Conservation (phyloP, 371 early-diverging fungal genomes). For the Dentiscutata heterogama region DNA sequence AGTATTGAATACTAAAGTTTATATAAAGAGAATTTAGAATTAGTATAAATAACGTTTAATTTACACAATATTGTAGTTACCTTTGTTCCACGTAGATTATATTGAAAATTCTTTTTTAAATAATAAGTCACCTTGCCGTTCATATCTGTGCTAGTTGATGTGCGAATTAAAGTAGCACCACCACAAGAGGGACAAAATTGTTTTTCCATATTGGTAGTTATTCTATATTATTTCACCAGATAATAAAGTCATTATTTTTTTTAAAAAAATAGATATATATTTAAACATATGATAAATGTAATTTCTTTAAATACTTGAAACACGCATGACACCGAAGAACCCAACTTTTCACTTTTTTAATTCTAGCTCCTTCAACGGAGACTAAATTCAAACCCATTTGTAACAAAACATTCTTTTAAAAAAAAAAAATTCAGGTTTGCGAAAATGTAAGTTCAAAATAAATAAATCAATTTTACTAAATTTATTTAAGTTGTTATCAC, state of each 20-base stretch:
- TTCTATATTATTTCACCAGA: slow-evolving; percentile 51
- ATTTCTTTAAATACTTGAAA: slow-evolving; percentile 72
- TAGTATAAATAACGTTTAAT: not conserved
- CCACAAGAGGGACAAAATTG: slow-evolving; percentile 97
- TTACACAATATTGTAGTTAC: slow-evolving; percentile 51
- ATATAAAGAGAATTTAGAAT: slow-evolving; percentile 9
- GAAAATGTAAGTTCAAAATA: not conserved
- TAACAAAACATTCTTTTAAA: slow-evolving; percentile 82
- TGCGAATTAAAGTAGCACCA: slow-evolving; percentile 86
- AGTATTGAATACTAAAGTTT: not conserved
- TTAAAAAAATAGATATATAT: not conserved
- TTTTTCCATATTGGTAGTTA: slow-evolving; percentile 87
- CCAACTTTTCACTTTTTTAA: slow-evolving; percentile 85
- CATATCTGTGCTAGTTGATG: slow-evolving; percentile 82
- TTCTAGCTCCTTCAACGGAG: slow-evolving; percentile 85
- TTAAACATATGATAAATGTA: not conserved
- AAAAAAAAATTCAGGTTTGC: not conserved
- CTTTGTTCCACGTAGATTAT: slow-evolving; percentile 90
- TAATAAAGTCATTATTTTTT: not conserved
- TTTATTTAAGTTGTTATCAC: not conserved
- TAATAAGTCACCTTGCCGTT: slow-evolving; percentile 84
- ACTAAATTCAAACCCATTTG: slow-evolving; percentile 91
- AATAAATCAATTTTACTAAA: slow-evolving; percentile 23
- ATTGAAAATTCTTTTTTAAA: slow-evolving; percentile 91
- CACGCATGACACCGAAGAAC: slow-evolving; percentile 97